Evolutionary conservation across 2,329 filamentous ascomycete species (phyloP).

Genomic region (Beauveria rudraprayagi): DNA sequence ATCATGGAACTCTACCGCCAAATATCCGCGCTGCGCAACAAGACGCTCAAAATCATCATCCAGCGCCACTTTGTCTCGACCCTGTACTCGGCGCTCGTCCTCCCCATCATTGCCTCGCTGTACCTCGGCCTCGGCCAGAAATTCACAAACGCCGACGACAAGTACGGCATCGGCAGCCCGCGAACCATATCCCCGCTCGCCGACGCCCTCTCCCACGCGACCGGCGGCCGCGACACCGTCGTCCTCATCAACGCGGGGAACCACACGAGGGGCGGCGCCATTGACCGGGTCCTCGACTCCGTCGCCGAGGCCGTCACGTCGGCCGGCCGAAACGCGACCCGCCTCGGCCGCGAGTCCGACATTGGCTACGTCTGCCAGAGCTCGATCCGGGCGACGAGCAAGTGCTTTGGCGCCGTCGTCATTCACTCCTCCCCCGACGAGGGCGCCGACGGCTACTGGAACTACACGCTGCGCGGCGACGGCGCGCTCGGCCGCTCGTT

Average conservation of each 20-base stretch:
- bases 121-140: constrained; percentile 63
- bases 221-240: constrained; percentile 52
- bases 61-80: constrained; percentile 44
- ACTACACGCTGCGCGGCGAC: constrained; percentile 66
- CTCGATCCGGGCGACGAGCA: constrained; percentile 53
- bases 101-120: constrained; percentile 46
- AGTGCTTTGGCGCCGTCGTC: constrained; percentile 63
- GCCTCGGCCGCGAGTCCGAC: constrained; percentile 18
- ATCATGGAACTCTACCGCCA: constrained; percentile 44
- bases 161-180: constrained; percentile 60
- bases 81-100: constrained; percentile 45
- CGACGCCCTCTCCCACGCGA: constrained; percentile 51
- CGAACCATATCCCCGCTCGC: constrained; percentile 54
- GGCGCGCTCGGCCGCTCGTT: constrained; percentile 44
- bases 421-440: constrained; percentile 63
- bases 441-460: constrained; percentile 48
- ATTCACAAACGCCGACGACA: constrained; percentile 65
- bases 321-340: constrained; percentile 21
- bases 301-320: constrained; percentile 16
- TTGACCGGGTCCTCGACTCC: constrained; percentile 57
- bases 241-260: constrained; percentile 70
- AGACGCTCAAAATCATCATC: constrained; percentile 50
- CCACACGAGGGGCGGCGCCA: constrained; percentile 52
- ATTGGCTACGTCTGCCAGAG: constrained; percentile 45
- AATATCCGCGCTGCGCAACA: constrained; percentile 46